A percentile compares a stretch with the other conserved stretches of the same genome.
Evolutionary conservation across 768 basidiomycete species (phyloP).

Genomic region (Amanita pseudoporphyria): DNA sequence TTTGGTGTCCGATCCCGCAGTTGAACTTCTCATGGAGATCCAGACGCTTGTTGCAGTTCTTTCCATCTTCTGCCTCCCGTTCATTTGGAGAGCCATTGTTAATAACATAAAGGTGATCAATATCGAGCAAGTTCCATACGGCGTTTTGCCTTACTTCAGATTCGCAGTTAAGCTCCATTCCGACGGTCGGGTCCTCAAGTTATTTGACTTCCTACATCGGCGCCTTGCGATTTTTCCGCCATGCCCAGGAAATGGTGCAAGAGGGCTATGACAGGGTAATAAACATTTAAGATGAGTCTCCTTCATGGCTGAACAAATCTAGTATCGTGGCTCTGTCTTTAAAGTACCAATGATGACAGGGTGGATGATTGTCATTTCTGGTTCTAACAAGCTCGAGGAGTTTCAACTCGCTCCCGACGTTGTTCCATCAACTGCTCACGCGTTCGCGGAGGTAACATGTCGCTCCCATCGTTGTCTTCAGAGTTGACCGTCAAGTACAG

Average conservation of each 20-base stretch:
- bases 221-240: slow-evolving; percentile 14
- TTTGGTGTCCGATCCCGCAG: no score
- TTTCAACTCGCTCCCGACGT: slow-evolving; percentile 35
- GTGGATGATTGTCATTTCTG: slow-evolving; percentile 37
- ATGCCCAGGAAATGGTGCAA: slow-evolving; percentile 17
- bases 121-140: no score
- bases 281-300: neutral
- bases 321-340: slow-evolving; percentile 24
- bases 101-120: no score
- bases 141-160: neutral
- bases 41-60: no score
- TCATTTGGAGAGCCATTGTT: no score
- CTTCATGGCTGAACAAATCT: neutral
- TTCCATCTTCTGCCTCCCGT: no score
- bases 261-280: slow-evolving; percentile 25
- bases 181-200: neutral
- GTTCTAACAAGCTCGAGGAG: slow-evolving; percentile 30
- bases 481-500: no score
- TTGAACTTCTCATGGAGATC: no score
- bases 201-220: slow-evolving; percentile 19
- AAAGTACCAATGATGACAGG: slow-evolving; percentile 32
- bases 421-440: slow-evolving; percentile 30
- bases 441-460: slow-evolving; percentile 19
- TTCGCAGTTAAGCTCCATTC: neutral
- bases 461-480: no score